phyloP scores from a whole-genome alignment of 306 rosid genomes.

The Astragalus membranaceus region DNA sequence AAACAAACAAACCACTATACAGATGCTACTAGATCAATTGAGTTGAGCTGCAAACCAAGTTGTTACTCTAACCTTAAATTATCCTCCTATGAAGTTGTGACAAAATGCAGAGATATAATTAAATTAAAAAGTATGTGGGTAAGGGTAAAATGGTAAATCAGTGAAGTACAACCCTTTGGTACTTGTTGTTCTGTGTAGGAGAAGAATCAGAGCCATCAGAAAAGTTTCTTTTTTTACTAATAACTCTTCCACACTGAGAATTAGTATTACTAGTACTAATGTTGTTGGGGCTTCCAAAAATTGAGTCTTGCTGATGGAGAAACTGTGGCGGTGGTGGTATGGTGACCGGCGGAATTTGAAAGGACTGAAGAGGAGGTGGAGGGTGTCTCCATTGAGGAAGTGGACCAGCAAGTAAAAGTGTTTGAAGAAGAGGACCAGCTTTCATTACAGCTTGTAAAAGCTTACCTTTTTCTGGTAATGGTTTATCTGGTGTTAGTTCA shows the following conservation, averaged over 20 bases:
- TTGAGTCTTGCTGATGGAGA: slow-evolving; percentile 44
- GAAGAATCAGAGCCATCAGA: slow-evolving; percentile 60
- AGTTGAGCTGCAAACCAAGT: slow-evolving; percentile 40
- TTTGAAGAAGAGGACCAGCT: slow-evolving; percentile 94
- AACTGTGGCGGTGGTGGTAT: slow-evolving; percentile 50
- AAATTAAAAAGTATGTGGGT: slow-evolving; percentile 21
- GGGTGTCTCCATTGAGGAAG: slow-evolving; percentile 99
- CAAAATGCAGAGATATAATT: neutral
- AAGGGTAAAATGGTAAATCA: slow-evolving; percentile 18
- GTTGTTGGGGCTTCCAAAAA: slow-evolving; percentile 26
- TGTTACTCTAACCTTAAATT: slow-evolving; percentile 29
- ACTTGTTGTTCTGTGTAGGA: slow-evolving; percentile 55
- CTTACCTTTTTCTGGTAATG: slow-evolving; percentile 94
- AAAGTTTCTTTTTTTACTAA: slow-evolving; percentile 56
- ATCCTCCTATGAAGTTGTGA: slow-evolving; percentile 32
- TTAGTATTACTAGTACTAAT: slow-evolving; percentile 3
- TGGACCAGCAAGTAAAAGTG: slow-evolving; percentile 88
- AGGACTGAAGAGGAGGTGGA: slow-evolving; percentile 88
- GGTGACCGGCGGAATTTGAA: slow-evolving; percentile 79
- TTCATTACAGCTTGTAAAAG: slow-evolving; percentile 95
- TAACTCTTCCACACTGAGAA: slow-evolving; percentile 46
- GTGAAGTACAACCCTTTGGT: slow-evolving; percentile 59
- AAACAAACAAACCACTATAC: slow-evolving; percentile 50
- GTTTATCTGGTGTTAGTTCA: slow-evolving; percentile 51
- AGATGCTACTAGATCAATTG: slow-evolving; percentile 57